Percentiles rank a stretch among this genome's conserved stretches.
These are phyloP conservation scores for Pichia sp. DNA, from an alignment of 1,139 yeast species.

Conservation along the genomic window DNA sequence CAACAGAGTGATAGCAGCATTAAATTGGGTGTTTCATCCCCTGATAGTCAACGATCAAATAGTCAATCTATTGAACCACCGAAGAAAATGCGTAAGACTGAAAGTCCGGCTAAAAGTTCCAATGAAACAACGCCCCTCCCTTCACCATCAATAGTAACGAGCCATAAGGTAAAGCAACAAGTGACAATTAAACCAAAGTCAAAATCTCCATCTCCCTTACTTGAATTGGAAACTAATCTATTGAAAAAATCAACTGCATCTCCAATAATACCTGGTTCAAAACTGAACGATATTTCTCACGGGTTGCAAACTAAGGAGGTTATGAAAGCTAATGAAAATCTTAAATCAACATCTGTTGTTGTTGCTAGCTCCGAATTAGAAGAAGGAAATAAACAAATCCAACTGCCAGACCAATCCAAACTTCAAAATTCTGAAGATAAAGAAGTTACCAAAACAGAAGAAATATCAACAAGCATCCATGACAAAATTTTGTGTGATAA, in stretches of 20 bases:
- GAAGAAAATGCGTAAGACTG: conserved; percentile 6
- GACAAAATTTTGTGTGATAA: too few relatives aligned
- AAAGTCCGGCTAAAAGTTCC: background rate
- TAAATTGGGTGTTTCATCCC: background rate
- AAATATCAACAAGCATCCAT: too few relatives aligned
- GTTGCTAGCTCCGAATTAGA: too few relatives aligned
- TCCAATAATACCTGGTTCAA: background rate
- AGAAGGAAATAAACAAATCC: too few relatives aligned
- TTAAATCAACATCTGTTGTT: too few relatives aligned
- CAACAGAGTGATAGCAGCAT: background rate
- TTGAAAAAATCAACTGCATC: background rate
- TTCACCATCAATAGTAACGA: background rate
- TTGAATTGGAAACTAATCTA: background rate
- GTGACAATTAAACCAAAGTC: background rate
- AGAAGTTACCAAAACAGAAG: too few relatives aligned
- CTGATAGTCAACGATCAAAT: conserved; percentile 4
- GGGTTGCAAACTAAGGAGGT: too few relatives aligned
- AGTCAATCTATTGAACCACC: conserved; percentile 7
- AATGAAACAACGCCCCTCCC: background rate
- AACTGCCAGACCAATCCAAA: too few relatives aligned
- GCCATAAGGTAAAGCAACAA: background rate
- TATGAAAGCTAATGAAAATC: too few relatives aligned
- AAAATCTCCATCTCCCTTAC: conserved; percentile 4
- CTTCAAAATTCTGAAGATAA: too few relatives aligned
- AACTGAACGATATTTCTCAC: background rate